Base-by-base conservation (phyloP, 345 rosid species). In the Pugionium dolabratum region DNA sequence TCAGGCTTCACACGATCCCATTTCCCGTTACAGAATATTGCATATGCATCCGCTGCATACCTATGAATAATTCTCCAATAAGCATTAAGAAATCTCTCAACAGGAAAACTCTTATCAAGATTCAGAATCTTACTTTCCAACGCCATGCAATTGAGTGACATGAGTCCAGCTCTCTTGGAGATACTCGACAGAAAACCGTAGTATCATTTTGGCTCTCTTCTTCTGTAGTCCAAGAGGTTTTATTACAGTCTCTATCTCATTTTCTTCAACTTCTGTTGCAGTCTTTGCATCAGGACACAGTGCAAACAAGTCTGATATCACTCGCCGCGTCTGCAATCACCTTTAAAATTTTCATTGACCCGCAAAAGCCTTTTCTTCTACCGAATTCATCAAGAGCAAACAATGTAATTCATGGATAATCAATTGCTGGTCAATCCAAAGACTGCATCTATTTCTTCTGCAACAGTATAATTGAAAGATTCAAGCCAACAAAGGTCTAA, bases 1-100 rank as follows among this genome's bases (percentile, higher is more conserved):
- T 7, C 50, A 18, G 97, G 96, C 34, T 6, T 61, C 68, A 91
- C 91, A 9, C 67, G 75, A 44, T 88, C 71, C 89, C 93, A 89
- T 66, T 75, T 91, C 8, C 97, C 96, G 1, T 86, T 82, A 69
- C 97, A 91, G 70, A 91, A 91, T 69, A 91, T 91, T 2, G 96
- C 96, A 75, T 86, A 84, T 1, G 97, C 96, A 64, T 88, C 97
- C 3, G 91, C 97, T 42, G 88, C 96, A 62, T 91, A 90, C 84
- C 94, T 89, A 75, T 53, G 26, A 45, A 46, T 55, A 54, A 52
- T 59, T 67, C 34, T 26, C 9, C 51, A 4, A 18, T 8, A 69
- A 41, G 42, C 27, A 59, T 55, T 37, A 45, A 29, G 44, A 54
- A n/a, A 42, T 54, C 46, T 41, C 7, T 43, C 27, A 59, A 7